Conservation (phyloP, 1,284 basidiomycete species). For the Ustilago sp. region DNA sequence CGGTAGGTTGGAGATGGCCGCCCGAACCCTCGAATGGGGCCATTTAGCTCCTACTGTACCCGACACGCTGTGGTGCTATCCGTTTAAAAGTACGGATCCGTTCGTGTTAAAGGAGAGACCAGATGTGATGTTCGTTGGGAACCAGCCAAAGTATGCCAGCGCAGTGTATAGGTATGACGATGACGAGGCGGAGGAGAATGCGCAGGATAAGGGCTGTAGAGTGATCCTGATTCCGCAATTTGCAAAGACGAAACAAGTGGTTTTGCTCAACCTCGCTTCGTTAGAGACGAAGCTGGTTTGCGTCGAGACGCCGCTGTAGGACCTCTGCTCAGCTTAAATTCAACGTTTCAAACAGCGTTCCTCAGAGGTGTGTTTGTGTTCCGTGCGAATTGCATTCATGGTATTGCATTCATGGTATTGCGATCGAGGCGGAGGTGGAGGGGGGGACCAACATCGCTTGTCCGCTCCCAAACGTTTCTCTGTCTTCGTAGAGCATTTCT, state of each 20-base stretch:
- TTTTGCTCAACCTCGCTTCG: slow-evolving; percentile 76
- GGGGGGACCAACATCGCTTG: slow-evolving; percentile 32
- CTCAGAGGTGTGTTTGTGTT: neutral
- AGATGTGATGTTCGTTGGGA: slow-evolving; percentile 91
- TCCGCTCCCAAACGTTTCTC: slow-evolving; percentile 28
- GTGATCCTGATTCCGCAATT: slow-evolving; percentile 88
- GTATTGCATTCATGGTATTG: neutral
- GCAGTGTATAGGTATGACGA: slow-evolving; percentile 68
- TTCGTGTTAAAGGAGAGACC: slow-evolving; percentile 88
- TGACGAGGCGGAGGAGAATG: slow-evolving; percentile 54
- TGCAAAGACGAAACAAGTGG: slow-evolving; percentile 76
- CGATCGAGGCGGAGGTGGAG: neutral
- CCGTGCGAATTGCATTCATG: neutral
- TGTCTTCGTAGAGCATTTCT: slow-evolving; percentile 40
- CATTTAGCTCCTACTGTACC: slow-evolving; percentile 98
- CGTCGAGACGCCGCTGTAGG: slow-evolving; percentile 18
- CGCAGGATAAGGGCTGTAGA: slow-evolving; percentile 72
- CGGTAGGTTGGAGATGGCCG: slow-evolving; percentile 77
- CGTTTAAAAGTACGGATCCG: slow-evolving; percentile 87
- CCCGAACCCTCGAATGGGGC: slow-evolving; percentile 87
- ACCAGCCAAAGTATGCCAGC: slow-evolving; percentile 77
- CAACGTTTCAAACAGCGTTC: neutral
- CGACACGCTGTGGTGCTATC: slow-evolving; percentile 97
- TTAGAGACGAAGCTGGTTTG: slow-evolving; percentile 72
- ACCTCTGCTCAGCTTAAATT: neutral